phyloP scores from a whole-genome alignment of 2,329 filamentous ascomycete genomes.

The Elsinoe perseae region DNA sequence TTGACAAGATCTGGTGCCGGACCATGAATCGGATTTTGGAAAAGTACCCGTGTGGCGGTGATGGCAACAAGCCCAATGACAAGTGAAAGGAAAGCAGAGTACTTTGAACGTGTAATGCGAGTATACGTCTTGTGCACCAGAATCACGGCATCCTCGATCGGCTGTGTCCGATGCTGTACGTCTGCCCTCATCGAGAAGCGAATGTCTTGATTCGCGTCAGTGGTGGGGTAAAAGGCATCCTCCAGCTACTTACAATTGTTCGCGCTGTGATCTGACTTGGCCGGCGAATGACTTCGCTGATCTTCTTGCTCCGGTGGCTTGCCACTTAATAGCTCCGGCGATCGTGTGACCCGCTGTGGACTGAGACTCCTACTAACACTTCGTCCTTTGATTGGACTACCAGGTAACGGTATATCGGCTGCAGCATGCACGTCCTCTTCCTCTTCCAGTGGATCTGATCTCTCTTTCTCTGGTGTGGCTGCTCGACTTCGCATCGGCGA shows the following conservation, averaged over 20 bases:
- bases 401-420: conserved; percentile 48
- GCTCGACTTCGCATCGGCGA: conserved; percentile 30
- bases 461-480: conserved; percentile 53
- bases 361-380: conserved; percentile 27
- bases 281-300: conserved; percentile 14
- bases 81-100: conserved; percentile 56
- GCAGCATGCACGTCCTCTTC: conserved; percentile 32
- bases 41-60: conserved; percentile 56
- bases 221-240: conserved; percentile 17
- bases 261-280: conserved; percentile 18
- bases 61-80: conserved; percentile 58
- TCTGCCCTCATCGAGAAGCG: conserved; percentile 82
- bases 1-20: conserved; percentile 82
- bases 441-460: conserved; percentile 45
- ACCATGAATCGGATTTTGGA: conserved; percentile 58
- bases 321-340: conserved; percentile 14
- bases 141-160: conserved; percentile 64
- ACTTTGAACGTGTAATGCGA: conserved; percentile 60
- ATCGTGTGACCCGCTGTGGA: conserved; percentile 14
- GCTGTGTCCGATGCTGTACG: conserved; percentile 78
- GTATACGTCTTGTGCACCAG: conserved; percentile 55
- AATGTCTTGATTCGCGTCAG: conserved; percentile 53
- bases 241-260: conserved; percentile 30
- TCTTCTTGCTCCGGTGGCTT: conserved; percentile 14
- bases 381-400: conserved; percentile 41